Percentiles rank a stretch among this genome's conserved stretches.
phyloP scores from a whole-genome alignment of 202 grass and related monocot genomes.

The Bolboschoenoplectus hybrid region DNA sequence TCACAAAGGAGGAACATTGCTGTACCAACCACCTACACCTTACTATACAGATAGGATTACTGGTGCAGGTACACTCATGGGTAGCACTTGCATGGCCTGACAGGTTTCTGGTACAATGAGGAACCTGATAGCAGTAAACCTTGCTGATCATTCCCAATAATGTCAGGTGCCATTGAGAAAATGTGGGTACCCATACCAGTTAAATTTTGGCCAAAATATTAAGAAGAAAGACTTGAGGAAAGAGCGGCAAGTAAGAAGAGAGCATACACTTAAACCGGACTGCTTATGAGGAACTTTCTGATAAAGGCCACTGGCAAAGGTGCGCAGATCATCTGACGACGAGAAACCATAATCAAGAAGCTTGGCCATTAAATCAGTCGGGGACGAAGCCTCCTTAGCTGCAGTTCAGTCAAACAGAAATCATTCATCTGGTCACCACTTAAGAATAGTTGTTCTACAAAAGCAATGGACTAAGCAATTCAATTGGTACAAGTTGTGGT shows the following conservation, averaged over 20 bases:
- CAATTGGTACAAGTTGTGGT: too few species aligned
- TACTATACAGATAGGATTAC: neutral
- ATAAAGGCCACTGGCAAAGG: constrained; percentile 66
- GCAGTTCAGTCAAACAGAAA: constrained; percentile 1
- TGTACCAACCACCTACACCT: neutral
- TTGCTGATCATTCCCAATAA: neutral
- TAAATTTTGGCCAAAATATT: neutral
- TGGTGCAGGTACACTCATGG: neutral
- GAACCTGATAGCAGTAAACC: neutral
- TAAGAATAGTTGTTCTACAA: neutral
- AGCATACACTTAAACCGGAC: constrained; percentile 55
- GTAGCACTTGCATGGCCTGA: neutral
- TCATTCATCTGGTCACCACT: neutral
- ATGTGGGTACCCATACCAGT: neutral
- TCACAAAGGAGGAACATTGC: neutral
- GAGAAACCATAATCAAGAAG: constrained; percentile 70
- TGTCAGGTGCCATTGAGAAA: neutral
- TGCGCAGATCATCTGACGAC: constrained; percentile 49
- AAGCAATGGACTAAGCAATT: too few species aligned
- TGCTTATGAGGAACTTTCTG: constrained; percentile 68
- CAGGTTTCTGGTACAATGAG: neutral
- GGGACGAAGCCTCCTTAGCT: constrained; percentile 79
- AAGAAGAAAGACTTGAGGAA: neutral
- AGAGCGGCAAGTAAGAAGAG: neutral
- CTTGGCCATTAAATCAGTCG: constrained; percentile 56